Percentiles rank a stretch among this genome's conserved stretches.
Evolutionary conservation across 2,329 filamentous ascomycete species (phyloP).

Genomic region (Simplicillium aogashimaense): DNA sequence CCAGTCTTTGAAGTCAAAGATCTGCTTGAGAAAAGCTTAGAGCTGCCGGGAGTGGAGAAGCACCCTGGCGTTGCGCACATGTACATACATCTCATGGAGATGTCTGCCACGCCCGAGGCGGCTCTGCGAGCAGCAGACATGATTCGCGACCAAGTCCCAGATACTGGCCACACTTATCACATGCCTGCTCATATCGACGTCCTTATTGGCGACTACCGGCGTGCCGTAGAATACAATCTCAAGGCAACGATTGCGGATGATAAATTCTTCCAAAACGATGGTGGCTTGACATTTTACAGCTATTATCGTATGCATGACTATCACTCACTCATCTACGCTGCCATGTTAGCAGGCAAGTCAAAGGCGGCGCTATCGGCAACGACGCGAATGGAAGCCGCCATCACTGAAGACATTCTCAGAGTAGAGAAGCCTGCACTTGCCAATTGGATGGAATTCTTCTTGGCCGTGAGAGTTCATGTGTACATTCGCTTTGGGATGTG

Average conservation of each 20-base stretch:
- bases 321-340: conserved; percentile 64
- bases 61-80: conserved; percentile 13
- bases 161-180: conserved; percentile 12
- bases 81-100: conserved; percentile 16
- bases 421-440: conserved; percentile 57
- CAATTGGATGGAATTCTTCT: conserved; percentile 60
- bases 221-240: conserved; percentile 54
- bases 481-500: conserved; percentile 62
- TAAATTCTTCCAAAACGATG: conserved; percentile 45
- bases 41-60: conserved; percentile 6
- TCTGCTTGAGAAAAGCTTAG: conserved; percentile 8
- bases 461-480: conserved; percentile 53
- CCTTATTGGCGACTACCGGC: conserved; percentile 33
- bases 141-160: conserved; percentile 11
- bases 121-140: conserved; percentile 11
- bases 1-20: conserved; percentile 9
- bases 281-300: conserved; percentile 59
- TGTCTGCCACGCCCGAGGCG: conserved; percentile 12
- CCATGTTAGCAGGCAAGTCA: conserved; percentile 63
- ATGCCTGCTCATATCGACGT: conserved; percentile 15
- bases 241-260: conserved; percentile 57
- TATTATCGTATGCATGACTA: conserved; percentile 64
- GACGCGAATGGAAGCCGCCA: conserved; percentile 42
- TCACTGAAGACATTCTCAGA: conserved; percentile 51
- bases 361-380: conserved; percentile 49